Evolutionary conservation across 2,329 filamentous ascomycete species (phyloP), one percentile per base, ranked within the genome.

Genomic region (Phialophora expanda): DNA sequence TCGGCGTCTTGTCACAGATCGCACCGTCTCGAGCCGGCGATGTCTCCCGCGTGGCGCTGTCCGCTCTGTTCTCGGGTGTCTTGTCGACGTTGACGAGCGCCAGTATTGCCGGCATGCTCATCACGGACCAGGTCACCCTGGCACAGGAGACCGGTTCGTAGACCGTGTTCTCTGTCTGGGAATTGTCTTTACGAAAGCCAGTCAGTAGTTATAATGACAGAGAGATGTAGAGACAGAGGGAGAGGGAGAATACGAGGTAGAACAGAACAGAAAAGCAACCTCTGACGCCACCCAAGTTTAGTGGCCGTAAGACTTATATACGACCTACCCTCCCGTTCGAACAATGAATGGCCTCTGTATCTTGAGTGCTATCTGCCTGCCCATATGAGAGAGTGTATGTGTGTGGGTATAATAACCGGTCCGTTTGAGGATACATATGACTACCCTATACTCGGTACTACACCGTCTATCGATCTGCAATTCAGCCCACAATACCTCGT

Each of bases 1-100:
- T 96, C 67, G 92, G 92, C 81, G 91, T 96, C 65, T 84, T 96
- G 60, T 87, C 89, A 3, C 92, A 96, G 79, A 86, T 96, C 67
- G 89, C 91, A 0, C 92, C 92, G 0, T 83, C 83, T 3, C 87
- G 92, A 53, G 85, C 86, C 44, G 90, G 89, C 65, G 90, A 95
- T 72, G 89, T 96, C 11, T 89, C 90, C 3, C 84, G 84, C 55
- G 84, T 96, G 30, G 92, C 92, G 2, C 64, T 96, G 22, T 93
- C 89, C 34, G 91, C 92, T 5, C 84, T 96, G 69, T 76, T 93
- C 60, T 89, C 90, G 0, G 92, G 93, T 74, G 87, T 95, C 38
- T 80, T 96, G 66, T 86, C 90, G 30, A 96, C 92, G 0, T 80
- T 96, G 72, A 93, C 88, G 2, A 91, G 88, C 72, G 93, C 92